Conservation (phyloP, 2,329 filamentous ascomycete species). For the Ascochyta pisi region DNA sequence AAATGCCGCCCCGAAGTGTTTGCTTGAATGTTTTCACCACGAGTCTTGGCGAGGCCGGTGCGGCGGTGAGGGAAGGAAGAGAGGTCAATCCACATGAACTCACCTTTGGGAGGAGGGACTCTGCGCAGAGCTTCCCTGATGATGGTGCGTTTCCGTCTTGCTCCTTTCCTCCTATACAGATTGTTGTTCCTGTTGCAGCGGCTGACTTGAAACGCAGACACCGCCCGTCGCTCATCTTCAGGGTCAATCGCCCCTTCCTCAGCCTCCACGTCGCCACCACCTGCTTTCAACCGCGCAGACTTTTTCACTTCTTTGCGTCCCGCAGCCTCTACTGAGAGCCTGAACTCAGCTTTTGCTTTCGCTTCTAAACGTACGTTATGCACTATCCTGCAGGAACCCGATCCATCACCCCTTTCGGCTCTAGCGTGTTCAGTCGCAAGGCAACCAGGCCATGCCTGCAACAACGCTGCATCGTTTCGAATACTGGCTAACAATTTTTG, state of each 20-base stretch:
- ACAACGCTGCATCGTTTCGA: neutral
- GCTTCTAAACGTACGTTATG: conserved; percentile 38
- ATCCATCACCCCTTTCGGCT: conserved; percentile 24
- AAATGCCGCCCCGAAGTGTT: conserved; percentile 47
- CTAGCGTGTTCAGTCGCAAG: conserved; percentile 18
- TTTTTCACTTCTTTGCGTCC: conserved; percentile 33
- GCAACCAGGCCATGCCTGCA: conserved; percentile 11
- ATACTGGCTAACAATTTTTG: conserved; percentile 2
- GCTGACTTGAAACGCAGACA: conserved; percentile 24
- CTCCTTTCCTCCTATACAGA: neutral
- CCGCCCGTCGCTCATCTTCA: conserved; percentile 29
- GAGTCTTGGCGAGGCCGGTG: conserved; percentile 38
- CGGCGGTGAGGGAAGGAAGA: conserved; percentile 37
- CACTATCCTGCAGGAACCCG: conserved; percentile 37
- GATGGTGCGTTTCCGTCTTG: conserved; percentile 26
- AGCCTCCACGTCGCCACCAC: conserved; percentile 25
- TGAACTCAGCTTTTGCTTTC: conserved; percentile 29
- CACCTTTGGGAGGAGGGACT: conserved; percentile 36
- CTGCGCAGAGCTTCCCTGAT: conserved; percentile 32
- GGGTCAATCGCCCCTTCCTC: conserved; percentile 29
- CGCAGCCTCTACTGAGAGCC: conserved; percentile 34
- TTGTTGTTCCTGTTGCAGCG: conserved; percentile 2
- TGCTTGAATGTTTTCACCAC: conserved; percentile 48
- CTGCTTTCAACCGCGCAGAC: conserved; percentile 33
- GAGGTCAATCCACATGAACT: conserved; percentile 19